Evolutionary conservation across 768 basidiomycete species (phyloP), one percentile per base, ranked within the genome.

Genomic region (Lactarius hengduanensis): DNA sequence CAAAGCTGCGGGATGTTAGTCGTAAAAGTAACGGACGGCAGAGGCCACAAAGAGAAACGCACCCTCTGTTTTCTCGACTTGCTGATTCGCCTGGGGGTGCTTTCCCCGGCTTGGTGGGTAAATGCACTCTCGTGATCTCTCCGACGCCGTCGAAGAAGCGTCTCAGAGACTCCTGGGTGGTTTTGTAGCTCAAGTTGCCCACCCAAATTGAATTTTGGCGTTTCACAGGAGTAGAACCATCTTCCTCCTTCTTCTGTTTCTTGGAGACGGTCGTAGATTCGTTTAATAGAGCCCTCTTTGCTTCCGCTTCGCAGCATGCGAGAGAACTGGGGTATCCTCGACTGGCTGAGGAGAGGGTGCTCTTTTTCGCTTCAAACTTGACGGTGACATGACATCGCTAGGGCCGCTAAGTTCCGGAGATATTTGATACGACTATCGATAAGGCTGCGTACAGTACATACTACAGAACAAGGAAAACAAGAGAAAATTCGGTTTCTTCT

Each of bases 181-280:
- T 98, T 77, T 90, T 91, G 82, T 90, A 98, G 7, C 91, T 83
- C 75, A 98, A 74, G 77, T 98, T 98, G 50, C 96, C 96, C 36
- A 98, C 91, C 96, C 96, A 98, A 57, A 98, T 82, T 5, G 93
- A 96, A 74, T 96, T 87, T 76, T 92, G 86, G 30, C 90, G 85
- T 75, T 87, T 88, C 16, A 75, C 74, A 68, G 70, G 63, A 60
- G 41, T 61, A 45, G 66, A 30, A 50, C 65, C 58, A 56, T 69
- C 59, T 64, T 47, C 56, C 16, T 66, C 43, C 71, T 81, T 86
- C 76, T 85, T 84, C 58, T 64, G 22, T 65, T 69, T 58, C 41
- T 68, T 56, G 34, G 70, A 68, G 71, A 69, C 56, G 74, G 72
- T 55, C 78, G 71, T 28, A 72, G 73, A 55, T 57, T 78, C 72